Percentiles rank a stretch among this genome's conserved stretches.
These are phyloP conservation scores for Kwoniella sp. DNA, from an alignment of 768 basidiomycete species.

Conservation along the genomic window DNA sequence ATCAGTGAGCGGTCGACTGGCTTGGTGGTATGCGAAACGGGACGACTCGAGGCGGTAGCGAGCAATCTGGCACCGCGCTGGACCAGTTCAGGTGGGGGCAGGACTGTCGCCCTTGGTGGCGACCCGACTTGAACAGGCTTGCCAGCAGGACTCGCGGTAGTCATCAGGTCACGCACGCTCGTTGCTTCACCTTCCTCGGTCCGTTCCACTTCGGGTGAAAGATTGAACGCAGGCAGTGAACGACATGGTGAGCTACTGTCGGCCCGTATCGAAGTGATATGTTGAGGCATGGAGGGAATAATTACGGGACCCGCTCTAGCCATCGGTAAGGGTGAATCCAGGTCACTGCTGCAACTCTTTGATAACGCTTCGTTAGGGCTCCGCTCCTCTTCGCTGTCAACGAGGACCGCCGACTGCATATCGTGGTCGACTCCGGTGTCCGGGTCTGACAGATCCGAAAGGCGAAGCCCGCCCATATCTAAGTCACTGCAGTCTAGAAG, in stretches of 20 bases:
- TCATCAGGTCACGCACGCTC: background rate
- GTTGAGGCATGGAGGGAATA: constrained; percentile 23
- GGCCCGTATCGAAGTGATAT: constrained; percentile 21
- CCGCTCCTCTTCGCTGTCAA: background rate
- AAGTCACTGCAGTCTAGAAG: constrained; percentile 12
- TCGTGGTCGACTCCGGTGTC: constrained; percentile 13
- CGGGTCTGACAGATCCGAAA: constrained; percentile 40
- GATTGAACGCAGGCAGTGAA: background rate
- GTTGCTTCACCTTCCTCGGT: background rate
- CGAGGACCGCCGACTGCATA: background rate
- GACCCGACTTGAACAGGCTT: background rate
- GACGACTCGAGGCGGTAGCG: no score
- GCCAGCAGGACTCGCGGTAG: background rate
- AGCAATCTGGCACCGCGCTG: constrained; percentile 14
- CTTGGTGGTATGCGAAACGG: no score
- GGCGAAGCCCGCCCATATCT: constrained; percentile 34
- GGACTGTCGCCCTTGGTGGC: background rate
- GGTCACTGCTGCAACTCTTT: background rate
- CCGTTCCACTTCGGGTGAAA: background rate
- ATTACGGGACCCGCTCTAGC: constrained; percentile 37
- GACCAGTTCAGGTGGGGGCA: constrained; percentile 10
- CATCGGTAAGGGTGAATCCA: constrained; percentile 34
- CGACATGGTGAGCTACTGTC: constrained; percentile 32
- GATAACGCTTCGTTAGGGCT: background rate
- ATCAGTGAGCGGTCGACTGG: no score